Percentiles rank a stretch among this genome's conserved stretches.
These are phyloP conservation scores for Ambispora gerdemannii DNA, from an alignment of 192 early-diverging fungal genomes.

Conservation along the genomic window DNA sequence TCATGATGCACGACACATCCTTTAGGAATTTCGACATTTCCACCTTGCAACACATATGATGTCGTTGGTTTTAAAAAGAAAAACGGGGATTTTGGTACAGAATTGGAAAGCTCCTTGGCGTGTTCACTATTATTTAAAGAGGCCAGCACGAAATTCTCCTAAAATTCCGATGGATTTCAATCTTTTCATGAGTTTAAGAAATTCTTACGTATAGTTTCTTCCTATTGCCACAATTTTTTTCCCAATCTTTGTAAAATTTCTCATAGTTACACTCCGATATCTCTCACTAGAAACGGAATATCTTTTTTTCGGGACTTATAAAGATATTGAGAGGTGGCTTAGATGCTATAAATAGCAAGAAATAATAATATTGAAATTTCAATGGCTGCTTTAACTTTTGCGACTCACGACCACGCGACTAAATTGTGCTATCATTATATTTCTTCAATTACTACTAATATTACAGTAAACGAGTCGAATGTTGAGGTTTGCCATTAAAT, in stretches of 20 bases:
- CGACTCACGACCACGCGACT: not conserved
- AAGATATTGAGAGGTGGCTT: not conserved
- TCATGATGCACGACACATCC: slow-evolving; percentile 85
- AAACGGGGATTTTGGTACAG: slow-evolving; percentile 84
- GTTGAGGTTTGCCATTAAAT: not conserved
- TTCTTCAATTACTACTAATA: not conserved
- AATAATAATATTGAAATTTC: not conserved
- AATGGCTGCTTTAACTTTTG: not conserved
- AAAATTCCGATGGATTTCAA: slow-evolving; percentile 1
- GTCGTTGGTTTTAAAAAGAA: slow-evolving; percentile 94
- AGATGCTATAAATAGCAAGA: not conserved
- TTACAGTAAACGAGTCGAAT: not conserved
- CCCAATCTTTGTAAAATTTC: slow-evolving; percentile 20
- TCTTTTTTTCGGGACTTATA: not conserved
- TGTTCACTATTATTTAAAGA: slow-evolving; percentile 62
- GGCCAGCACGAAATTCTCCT: not conserved
- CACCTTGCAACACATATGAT: slow-evolving; percentile 66
- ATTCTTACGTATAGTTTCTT: slow-evolving; percentile 74
- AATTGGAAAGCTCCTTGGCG: slow-evolving; percentile 89
- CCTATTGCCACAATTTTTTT: slow-evolving; percentile 92
- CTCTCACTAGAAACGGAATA: not conserved
- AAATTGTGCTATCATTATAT: not conserved
- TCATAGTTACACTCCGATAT: slow-evolving; percentile 5
- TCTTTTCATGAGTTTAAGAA: not conserved
- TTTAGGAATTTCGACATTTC: slow-evolving; percentile 74